Evolutionary conservation across 768 basidiomycete species (phyloP), one percentile per base, ranked within the genome.

Genomic region (Suillus alpinus): DNA sequence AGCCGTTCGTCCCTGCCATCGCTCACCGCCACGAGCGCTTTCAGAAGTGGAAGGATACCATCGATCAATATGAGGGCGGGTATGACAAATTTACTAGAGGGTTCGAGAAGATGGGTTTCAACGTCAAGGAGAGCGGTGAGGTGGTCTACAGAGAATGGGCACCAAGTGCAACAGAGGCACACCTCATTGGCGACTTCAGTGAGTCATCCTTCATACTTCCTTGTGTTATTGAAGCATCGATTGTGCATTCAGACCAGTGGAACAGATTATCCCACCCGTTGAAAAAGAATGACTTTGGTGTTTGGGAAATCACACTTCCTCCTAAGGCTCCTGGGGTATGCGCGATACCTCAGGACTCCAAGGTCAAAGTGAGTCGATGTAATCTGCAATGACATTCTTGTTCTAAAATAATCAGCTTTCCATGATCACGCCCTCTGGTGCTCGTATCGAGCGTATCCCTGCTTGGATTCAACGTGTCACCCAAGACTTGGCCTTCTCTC

Each of bases 171-270:
- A 77, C 68, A 49, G 87, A 89, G 67, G 96, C 95, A 3, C 82
- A 78, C 71, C 76, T 99, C 59, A 94, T 94, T 67, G 97, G 97
- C 47, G 96, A 99, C 50, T 99, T 99, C 80, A 99, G 95, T 98
- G 65, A 75, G 94, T 85, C 56, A 46, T 59, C 51, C 57, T 46
- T 32, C 53, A 44, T 57, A 12, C 41, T 44, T 31, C 44, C 31
- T 39, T 12, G 55, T 36, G 44, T 52, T 65, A 57, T 34, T 59
- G 39, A 40, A 58, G n/a, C 64, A 41, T 52, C n/a, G 14, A 14
- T 44, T 62, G 29, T 10, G 13, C 46, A 32, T 47, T 26, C 63
- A 97, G 96, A 99, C 73, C 78, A 81, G 51, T 99, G 97, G 97
- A 84, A 89, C 68, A 86, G 95, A 64, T 73, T 81, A 6, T 86